A percentile compares a stretch with the other conserved stretches of the same genome.
phyloP scores from a whole-genome alignment of 2,329 filamentous ascomycete genomes.

The Talaromyces islandicus region DNA sequence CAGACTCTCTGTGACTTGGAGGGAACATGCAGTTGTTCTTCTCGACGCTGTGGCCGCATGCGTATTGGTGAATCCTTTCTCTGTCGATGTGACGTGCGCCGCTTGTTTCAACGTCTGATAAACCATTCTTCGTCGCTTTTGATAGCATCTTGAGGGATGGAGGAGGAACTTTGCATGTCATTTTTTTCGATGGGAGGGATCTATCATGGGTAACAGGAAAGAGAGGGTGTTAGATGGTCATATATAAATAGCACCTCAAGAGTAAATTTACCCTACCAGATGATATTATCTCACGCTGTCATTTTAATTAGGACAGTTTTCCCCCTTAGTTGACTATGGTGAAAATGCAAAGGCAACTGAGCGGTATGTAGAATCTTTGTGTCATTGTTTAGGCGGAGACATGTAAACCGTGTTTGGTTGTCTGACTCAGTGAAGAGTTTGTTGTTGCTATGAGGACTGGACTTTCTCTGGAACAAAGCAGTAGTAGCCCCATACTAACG shows the following conservation, averaged over 20 bases:
- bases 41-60: slow-evolving; percentile 5
- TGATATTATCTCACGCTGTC: not conserved
- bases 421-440: not conserved
- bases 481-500: not conserved
- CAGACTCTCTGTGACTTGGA: not conserved
- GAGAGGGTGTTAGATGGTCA: not conserved
- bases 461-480: not conserved
- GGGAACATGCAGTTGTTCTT: slow-evolving; percentile 5
- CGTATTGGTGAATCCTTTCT: slow-evolving; percentile 1
- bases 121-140: not conserved
- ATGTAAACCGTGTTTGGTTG: not conserved
- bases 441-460: not conserved
- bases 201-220: not conserved
- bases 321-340: not conserved
- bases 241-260: not conserved
- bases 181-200: not conserved
- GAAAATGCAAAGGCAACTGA: not conserved
- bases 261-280: not conserved
- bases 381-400: not conserved
- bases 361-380: not conserved
- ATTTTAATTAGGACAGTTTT: not conserved
- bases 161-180: not conserved
- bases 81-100: not conserved
- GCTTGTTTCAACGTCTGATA: not conserved
- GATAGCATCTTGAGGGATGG: not conserved